Conservation (phyloP, 2,329 filamentous ascomycete species). For the Sclerotinia nivalis region DNA sequence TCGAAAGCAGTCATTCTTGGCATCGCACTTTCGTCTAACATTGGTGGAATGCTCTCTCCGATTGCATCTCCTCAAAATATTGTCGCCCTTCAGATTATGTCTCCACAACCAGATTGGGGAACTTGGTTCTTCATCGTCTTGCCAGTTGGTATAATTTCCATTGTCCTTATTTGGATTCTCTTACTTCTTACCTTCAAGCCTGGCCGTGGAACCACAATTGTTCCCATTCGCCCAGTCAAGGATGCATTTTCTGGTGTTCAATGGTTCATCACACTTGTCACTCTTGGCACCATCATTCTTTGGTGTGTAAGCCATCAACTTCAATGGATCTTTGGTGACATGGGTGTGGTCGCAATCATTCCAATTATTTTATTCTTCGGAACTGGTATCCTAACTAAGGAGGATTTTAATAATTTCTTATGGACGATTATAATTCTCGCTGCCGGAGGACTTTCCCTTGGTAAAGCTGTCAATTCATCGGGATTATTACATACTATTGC, state of each 20-base stretch:
- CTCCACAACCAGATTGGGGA: slow-evolving; percentile 86
- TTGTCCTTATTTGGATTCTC: slow-evolving; percentile 85
- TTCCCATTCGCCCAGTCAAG: slow-evolving; percentile 85
- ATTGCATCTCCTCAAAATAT: slow-evolving; percentile 98
- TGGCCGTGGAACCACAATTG: slow-evolving; percentile 80
- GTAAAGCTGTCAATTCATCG: slow-evolving; percentile 91
- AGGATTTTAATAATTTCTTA: slow-evolving; percentile 99
- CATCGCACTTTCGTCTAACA: slow-evolving; percentile 91
- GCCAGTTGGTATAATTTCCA: slow-evolving; percentile 86
- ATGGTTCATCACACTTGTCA: slow-evolving; percentile 87
- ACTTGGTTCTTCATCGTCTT: slow-evolving; percentile 97
- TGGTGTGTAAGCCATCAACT: slow-evolving; percentile 94
- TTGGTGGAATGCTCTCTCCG: slow-evolving; percentile 92
- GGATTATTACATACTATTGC: slow-evolving; percentile 90
- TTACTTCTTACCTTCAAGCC: slow-evolving; percentile 85
- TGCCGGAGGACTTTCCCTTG: slow-evolving; percentile 86
- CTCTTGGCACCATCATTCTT: slow-evolving; percentile 78
- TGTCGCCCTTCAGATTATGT: slow-evolving; percentile 94
- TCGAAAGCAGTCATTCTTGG: slow-evolving; percentile 93
- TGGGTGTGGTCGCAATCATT: slow-evolving; percentile 97
- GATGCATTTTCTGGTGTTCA: slow-evolving; percentile 87
- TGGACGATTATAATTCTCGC: slow-evolving; percentile 99
- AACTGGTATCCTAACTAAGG: slow-evolving; percentile 92
- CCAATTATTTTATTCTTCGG: slow-evolving; percentile 96
- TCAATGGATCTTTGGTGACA: slow-evolving; percentile 86